Base-by-base conservation (phyloP, 108 stramenopile genomes). In the Nitzschia sp. region DNA sequence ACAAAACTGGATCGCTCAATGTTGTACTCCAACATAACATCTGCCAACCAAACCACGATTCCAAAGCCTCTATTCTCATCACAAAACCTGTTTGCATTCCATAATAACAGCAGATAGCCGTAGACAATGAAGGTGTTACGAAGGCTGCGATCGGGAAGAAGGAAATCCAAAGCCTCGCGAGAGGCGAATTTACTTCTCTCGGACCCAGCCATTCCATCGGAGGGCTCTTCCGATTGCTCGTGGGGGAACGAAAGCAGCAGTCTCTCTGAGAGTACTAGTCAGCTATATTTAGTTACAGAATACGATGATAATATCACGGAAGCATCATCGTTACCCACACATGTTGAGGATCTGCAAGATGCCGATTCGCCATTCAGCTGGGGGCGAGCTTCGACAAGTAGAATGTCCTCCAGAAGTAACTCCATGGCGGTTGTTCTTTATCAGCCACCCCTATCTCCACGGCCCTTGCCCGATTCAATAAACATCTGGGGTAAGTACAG, bases 401-500 rank as follows among this genome's bases (percentile, higher is more conserved):
- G 49, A 59, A 59, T 1, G 27, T 2, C 42, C 24, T 4, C 42
- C 35, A 62, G 8, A 21, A 25, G 38, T 45, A 38, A 31, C 49
- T 1, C 15, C 23, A 51, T 65, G 48, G 23, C 47, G 24, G 53
- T 65, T 28, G 64, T 51, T 15, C 21, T 65, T 17, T 65, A 65
- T 51, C 19, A 19, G 1, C 38, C 2, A 1, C 35, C 38, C 2
- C 0, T 8, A 13, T 18, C 61, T 13, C 61, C 61, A 1, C 31
- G 33, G 2, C 27, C 61, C 23, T 36, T 74, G 25, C 65, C 73
- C n/a, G 73, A 74, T 25, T 74, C 73, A 11, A 17, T 74, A 8
- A 56, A 38, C 23, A 29, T 27, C n/a, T 75, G 74, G 74, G 15
- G 66, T 75, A 51, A 57, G 73, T 74, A 21, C n/a, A 46, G 2